These are phyloP conservation scores for Eucalyptus viminalis DNA, from an alignment of 345 rosid species.

Conservation along the genomic window DNA sequence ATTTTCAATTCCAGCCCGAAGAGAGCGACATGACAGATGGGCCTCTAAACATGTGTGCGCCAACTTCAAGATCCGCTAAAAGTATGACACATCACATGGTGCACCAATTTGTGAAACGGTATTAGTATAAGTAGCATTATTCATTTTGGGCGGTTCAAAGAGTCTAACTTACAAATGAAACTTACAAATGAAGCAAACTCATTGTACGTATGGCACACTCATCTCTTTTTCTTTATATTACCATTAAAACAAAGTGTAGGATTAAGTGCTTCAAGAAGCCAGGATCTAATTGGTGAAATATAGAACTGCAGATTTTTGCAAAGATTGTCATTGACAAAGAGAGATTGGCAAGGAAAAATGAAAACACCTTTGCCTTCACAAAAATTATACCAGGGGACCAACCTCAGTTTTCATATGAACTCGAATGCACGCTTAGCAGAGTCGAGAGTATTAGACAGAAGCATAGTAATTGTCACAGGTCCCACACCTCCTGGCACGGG, in stretches of 20 bases:
- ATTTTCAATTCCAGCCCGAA: fast-evolving
- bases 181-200: background rate
- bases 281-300: background rate
- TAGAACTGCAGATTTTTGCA: background rate
- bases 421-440: conserved; percentile 6
- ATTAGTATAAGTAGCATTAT: background rate
- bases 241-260: background rate
- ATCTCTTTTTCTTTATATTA: background rate
- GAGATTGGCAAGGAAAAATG: background rate
- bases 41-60: background rate
- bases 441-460: conserved; percentile 14
- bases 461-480: conserved; percentile 10
- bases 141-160: background rate
- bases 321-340: background rate
- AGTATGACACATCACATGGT: fast-evolving
- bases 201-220: fast-evolving
- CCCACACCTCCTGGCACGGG: conserved; percentile 15
- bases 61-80: background rate
- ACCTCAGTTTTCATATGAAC: background rate
- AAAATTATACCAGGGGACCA: background rate
- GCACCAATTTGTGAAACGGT: background rate
- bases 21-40: background rate
- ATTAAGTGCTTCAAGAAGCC: background rate
- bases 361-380: background rate
- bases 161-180: background rate